Evolutionary conservation across 768 basidiomycete species (phyloP).

Genomic region (Sporobolomyces pararoseus): DNA sequence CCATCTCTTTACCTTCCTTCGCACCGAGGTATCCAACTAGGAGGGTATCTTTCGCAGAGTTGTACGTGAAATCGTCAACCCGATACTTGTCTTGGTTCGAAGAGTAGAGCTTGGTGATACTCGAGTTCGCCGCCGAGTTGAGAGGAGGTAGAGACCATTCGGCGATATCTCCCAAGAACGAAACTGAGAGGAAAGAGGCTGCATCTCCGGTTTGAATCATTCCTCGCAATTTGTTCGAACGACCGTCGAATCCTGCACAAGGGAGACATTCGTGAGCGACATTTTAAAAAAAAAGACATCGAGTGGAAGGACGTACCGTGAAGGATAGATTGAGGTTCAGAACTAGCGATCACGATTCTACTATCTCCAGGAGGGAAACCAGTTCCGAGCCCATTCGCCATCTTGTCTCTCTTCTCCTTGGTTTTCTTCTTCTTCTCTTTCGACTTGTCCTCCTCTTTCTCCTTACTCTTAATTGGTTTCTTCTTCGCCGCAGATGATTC

Average conservation of each 20-base stretch:
- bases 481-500: background rate
- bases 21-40: slow-evolving; percentile 27
- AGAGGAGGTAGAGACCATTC: slow-evolving; percentile 15
- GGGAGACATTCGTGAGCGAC: background rate
- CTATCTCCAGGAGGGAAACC: slow-evolving; percentile 5
- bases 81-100: slow-evolving; percentile 20
- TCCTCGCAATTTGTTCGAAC: slow-evolving; percentile 35
- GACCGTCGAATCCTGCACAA: slow-evolving; percentile 27
- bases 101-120: slow-evolving; percentile 8
- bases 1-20: slow-evolving; percentile 5
- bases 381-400: slow-evolving; percentile 9
- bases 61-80: slow-evolving; percentile 30
- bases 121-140: background rate
- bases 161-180: slow-evolving; percentile 32
- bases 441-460: background rate
- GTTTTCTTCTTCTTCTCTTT: slow-evolving; percentile 7
- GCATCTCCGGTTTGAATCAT: slow-evolving; percentile 25
- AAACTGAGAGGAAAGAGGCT: slow-evolving; percentile 18
- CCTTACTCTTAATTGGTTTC: background rate
- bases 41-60: slow-evolving; percentile 26
- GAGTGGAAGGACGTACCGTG: slow-evolving; percentile 10
- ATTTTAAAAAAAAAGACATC: too few relatives aligned
- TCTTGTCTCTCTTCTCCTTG: slow-evolving; percentile 2
- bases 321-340: background rate
- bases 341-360: slow-evolving; percentile 7